Base-by-base conservation (phyloP, 2,329 filamentous ascomycete genomes). In the Talaromyces sp. region DNA sequence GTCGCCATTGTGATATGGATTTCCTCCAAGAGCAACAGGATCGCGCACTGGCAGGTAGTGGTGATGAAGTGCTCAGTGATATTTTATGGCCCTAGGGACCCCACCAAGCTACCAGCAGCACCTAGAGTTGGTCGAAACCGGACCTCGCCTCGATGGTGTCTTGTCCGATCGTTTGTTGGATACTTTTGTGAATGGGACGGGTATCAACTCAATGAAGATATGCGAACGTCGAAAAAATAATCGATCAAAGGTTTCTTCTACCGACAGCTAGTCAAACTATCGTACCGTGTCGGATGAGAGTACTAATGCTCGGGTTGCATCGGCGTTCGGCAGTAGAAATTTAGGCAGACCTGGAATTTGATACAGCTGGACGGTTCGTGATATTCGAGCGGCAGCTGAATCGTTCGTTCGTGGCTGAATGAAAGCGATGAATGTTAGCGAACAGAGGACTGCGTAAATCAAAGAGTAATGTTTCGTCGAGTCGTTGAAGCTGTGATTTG, bases 1-100 rank as follows among this genome's bases (percentile, higher is more conserved):
- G 79, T 73, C 69, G 77, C 77, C 83, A 84, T 84, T 67, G 41
- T 59, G 63, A 65, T 43, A 24, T 49, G 24, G 24, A 43, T 14
- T 50, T 27, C 19, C 63, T 62, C 39, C 54, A 62, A 35, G 27
- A 65, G 50, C 45, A 54, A 57, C 50, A 58, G 59, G 52, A 33
- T 58, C 24, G 59, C 33, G 59, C 63, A 65, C 63, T 65, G 59
- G 63, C 41, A 65, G 52, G 27, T 57, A 65, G 59, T 43, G 59
- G 43, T 61, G 50, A 56, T 57, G 59, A 50, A 62, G 37, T 47
- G 52, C 39, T 62, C 37, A 27, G 60, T 56, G 60, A 62, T 45
- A 33, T 47, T 57, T 19, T 56, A 57, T 49, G 61, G 49, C 35
- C 61, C 52, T 57, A 56, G 41, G 52, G 61, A 63, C 63, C 60